Percentiles rank a stretch among this genome's conserved stretches.
Evolutionary conservation across 1,284 basidiomycete genomes (phyloP).

Genomic region (Leccinum fallax): DNA sequence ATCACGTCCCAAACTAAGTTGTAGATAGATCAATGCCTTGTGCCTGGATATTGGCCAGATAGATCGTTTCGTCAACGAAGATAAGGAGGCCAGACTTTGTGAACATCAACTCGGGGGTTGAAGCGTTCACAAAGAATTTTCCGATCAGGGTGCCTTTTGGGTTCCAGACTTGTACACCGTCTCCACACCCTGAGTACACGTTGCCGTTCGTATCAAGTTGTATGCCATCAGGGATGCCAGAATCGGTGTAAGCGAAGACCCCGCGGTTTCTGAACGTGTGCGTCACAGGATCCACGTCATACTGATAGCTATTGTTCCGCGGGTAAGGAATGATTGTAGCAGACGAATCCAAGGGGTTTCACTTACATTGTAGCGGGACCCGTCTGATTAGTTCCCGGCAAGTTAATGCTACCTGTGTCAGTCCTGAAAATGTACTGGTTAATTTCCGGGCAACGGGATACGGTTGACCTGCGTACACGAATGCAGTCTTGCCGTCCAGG

Average conservation of each 20-base stretch:
- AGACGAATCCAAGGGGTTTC: neutral
- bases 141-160: conserved; percentile 64
- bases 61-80: conserved; percentile 18
- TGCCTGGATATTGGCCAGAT: conserved; percentile 19
- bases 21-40: conserved; percentile 21
- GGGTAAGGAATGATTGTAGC: neutral
- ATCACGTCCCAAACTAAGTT: neutral
- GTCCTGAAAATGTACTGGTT: conserved; percentile 39
- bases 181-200: conserved; percentile 27
- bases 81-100: conserved; percentile 27
- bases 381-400: conserved; percentile 59
- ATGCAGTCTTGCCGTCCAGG: conserved; percentile 64
- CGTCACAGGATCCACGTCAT: conserved; percentile 63
- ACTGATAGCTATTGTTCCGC: conserved; percentile 54
- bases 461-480: conserved; percentile 51
- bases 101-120: conserved; percentile 68
- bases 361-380: conserved; percentile 69
- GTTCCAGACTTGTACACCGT: conserved; percentile 59
- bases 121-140: conserved; percentile 68
- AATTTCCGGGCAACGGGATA: conserved; percentile 1
- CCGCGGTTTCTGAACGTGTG: conserved; percentile 63
- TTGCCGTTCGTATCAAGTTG: conserved; percentile 38
- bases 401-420: conserved; percentile 53
- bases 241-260: conserved; percentile 70
- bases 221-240: conserved; percentile 74